phyloP scores from a whole-genome alignment of 441 rosid species.

The Populus hybrid region DNA sequence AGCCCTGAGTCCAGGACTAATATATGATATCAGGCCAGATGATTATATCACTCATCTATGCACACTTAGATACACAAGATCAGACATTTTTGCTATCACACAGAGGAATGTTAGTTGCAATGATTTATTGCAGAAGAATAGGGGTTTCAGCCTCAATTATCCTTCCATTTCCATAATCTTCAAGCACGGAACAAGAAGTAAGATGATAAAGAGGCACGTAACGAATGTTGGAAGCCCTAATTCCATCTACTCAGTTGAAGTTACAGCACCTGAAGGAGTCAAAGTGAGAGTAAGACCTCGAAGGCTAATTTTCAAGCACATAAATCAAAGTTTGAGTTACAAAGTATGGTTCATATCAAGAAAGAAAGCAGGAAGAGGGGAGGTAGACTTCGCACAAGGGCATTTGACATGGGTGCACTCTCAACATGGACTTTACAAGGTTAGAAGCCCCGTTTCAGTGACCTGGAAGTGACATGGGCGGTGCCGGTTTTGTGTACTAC shows the following conservation, averaged over 20 bases:
- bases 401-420: constrained; percentile 77
- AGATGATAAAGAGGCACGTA: constrained; percentile 44
- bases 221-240: constrained; percentile 66
- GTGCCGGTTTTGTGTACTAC: neutral
- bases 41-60: constrained; percentile 70
- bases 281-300: constrained; percentile 57
- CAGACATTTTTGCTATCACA: constrained; percentile 70
- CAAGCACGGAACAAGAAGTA: constrained; percentile 41
- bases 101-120: constrained; percentile 72
- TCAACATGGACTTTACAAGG: constrained; percentile 39
- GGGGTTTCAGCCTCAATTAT: constrained; percentile 71
- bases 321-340: constrained; percentile 62
- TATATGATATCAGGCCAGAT: constrained; percentile 57
- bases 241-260: constrained; percentile 43
- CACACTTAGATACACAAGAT: constrained; percentile 57
- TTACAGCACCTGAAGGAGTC: constrained; percentile 64
- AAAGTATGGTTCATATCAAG: constrained; percentile 52
- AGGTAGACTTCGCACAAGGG: constrained; percentile 49
- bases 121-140: constrained; percentile 31
- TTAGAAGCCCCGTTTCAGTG: constrained; percentile 83
- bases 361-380: constrained; percentile 35
- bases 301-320: constrained; percentile 45
- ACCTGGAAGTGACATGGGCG: constrained; percentile 47
- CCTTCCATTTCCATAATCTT: constrained; percentile 70
- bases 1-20: constrained; percentile 69